Conservation (phyloP, 257 asterid species). For the Sherardia arvensis region DNA sequence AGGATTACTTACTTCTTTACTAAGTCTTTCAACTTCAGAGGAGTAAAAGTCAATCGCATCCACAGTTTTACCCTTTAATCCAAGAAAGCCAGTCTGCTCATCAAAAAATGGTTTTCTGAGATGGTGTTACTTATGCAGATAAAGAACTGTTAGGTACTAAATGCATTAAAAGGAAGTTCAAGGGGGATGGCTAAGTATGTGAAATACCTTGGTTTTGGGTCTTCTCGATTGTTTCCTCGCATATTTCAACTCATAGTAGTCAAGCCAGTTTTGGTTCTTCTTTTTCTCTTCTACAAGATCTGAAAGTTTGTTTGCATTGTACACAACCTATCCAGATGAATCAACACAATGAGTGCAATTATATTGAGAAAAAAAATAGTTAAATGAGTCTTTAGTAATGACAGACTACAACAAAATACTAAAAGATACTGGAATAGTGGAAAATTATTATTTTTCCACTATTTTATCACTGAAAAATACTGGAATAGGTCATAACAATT, state of each 20-base stretch:
- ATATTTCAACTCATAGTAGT: constrained; percentile 71
- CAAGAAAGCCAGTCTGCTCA: constrained; percentile 82
- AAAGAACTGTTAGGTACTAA: background rate
- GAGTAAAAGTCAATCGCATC: constrained; percentile 75
- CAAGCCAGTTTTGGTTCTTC: constrained; percentile 79
- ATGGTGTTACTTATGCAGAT: constrained; percentile 15
- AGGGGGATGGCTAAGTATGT: background rate
- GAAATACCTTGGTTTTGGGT: constrained; percentile 57
- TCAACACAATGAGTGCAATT: background rate
- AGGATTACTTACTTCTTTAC: constrained; percentile 52
- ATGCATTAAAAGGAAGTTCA: background rate
- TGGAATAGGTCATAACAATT: background rate
- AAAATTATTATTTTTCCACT: background rate
- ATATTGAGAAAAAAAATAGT: background rate
- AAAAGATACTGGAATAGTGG: background rate
- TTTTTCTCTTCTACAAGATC: constrained; percentile 58
- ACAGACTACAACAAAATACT: background rate
- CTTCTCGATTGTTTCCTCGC: constrained; percentile 49
- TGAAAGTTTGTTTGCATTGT: constrained; percentile 78
- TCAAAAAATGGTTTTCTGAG: constrained; percentile 19
- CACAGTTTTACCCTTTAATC: constrained; percentile 64
- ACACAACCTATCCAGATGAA: constrained; percentile 56
- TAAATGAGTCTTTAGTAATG: background rate
- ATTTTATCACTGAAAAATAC: background rate
- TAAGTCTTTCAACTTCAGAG: constrained; percentile 63